Conservation (phyloP, 371 early-diverging fungal genomes). For the Lichtheimia hyalospora region DNA sequence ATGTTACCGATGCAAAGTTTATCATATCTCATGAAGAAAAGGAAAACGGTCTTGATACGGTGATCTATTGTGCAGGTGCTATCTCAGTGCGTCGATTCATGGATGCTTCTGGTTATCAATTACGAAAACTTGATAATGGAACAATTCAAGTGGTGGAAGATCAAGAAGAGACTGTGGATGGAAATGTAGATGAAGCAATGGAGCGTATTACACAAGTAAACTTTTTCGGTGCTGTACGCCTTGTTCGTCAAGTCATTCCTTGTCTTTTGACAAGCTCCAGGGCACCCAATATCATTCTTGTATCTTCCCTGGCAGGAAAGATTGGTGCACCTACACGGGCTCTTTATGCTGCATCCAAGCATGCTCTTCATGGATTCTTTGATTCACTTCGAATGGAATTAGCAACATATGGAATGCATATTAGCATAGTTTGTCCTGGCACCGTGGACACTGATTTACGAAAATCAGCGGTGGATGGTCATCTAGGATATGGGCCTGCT, state of each 20-base stretch:
- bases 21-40: conserved; percentile 14
- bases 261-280: conserved; percentile 44
- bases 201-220: conserved; percentile 62
- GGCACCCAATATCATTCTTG: conserved; percentile 66
- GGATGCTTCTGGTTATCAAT: conserved; percentile 48
- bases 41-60: conserved; percentile 52
- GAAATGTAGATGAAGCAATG: conserved; percentile 25
- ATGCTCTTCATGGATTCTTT: conserved; percentile 86
- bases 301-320: conserved; percentile 82
- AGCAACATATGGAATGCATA: conserved; percentile 50
- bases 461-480: conserved; percentile 65
- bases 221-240: conserved; percentile 60
- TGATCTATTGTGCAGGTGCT: conserved; percentile 71
- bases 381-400: conserved; percentile 82
- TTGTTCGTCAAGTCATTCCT: conserved; percentile 64
- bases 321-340: conserved; percentile 83
- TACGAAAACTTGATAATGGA: not conserved
- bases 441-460: conserved; percentile 78
- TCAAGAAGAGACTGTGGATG: not conserved
- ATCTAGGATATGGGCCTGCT: conserved; percentile 16
- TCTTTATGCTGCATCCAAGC: conserved; percentile 81
- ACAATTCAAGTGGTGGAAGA: conserved; percentile 8
- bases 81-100: conserved; percentile 63
- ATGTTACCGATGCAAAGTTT: conserved; percentile 30
- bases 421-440: conserved; percentile 75